phyloP scores from a whole-genome alignment of 2,329 filamentous ascomycete species.

The Tolypocladium cylindrosporum region DNA sequence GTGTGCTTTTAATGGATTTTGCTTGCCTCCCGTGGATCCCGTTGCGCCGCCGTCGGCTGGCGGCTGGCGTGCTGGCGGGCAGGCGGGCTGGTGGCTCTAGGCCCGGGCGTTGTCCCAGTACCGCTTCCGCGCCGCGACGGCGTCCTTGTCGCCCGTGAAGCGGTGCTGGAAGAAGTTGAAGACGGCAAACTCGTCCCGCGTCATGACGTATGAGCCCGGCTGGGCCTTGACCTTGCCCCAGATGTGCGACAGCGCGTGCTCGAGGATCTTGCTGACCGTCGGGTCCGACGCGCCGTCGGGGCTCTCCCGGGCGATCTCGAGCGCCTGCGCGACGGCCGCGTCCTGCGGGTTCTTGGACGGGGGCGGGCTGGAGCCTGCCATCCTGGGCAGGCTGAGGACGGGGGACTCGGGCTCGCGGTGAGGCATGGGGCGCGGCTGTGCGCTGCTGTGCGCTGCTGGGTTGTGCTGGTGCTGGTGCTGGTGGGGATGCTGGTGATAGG shows the following conservation, averaged over 20 bases:
- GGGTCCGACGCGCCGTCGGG: conserved; percentile 56
- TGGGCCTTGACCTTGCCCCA: conserved; percentile 58
- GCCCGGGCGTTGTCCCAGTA: conserved; percentile 41
- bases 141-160: conserved; percentile 44
- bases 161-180: conserved; percentile 76
- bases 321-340: conserved; percentile 50
- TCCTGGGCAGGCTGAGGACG: conserved; percentile 4
- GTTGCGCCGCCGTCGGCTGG: background rate
- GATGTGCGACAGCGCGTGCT: conserved; percentile 51
- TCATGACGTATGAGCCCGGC: conserved; percentile 64
- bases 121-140: conserved; percentile 35
- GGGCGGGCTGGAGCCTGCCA: conserved; percentile 1
- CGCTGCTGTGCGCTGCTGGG: background rate
- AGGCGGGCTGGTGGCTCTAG: conserved; percentile 10
- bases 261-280: conserved; percentile 53
- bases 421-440: conserved; percentile 7
- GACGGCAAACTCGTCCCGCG: conserved; percentile 67
- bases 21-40: background rate
- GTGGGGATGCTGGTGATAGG: background rate
- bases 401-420: conserved; percentile 11
- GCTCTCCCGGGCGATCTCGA: conserved; percentile 67
- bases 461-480: background rate
- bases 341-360: conserved; percentile 15
- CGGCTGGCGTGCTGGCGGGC: too few relatives aligned
- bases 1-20: background rate